Evolutionary conservation across 2,329 filamentous ascomycete species (phyloP).

Genomic region (Aspergillus sp.): DNA sequence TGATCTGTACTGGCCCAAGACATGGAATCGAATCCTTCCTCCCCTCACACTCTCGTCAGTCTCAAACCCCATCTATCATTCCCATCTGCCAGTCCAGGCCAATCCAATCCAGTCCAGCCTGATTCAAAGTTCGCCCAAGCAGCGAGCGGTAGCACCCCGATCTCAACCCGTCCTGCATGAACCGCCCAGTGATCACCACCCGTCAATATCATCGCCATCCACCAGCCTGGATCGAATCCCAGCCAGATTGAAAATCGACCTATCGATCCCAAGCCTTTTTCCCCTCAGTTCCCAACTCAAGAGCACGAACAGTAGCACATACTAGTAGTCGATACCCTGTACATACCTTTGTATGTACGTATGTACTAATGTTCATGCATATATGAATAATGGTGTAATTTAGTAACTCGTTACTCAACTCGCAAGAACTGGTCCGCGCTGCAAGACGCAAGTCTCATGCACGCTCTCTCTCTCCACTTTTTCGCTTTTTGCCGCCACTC

Average conservation of each 20-base stretch:
- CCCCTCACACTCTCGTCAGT: not conserved
- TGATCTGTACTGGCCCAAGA: not conserved
- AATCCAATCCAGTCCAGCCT: not conserved
- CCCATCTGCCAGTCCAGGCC: too few relatives aligned
- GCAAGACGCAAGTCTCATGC: not conserved
- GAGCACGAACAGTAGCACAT: not conserved
- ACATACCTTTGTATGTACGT: not conserved
- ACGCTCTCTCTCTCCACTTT: not conserved
- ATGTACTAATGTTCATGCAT: not conserved
- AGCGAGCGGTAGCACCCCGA: not conserved
- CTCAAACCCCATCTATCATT: not conserved
- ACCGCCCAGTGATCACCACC: conserved; percentile 13
- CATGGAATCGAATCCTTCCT: not conserved
- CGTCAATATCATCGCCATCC: not conserved
- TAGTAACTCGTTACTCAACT: not conserved
- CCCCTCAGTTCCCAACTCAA: not conserved
- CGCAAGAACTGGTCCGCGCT: not conserved
- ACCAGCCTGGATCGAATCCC: not conserved
- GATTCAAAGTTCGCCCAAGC: not conserved
- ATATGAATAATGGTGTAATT: not conserved
- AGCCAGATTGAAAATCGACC: conserved; percentile 24
- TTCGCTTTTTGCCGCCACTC: not conserved
- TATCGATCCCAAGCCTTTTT: conserved; percentile 21
- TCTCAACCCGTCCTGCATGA: conserved; percentile 18
- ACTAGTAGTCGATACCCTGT: not conserved